These are phyloP conservation scores for Spergularia marina DNA, from an alignment of 148 eudicot species.

Conservation along the genomic window DNA sequence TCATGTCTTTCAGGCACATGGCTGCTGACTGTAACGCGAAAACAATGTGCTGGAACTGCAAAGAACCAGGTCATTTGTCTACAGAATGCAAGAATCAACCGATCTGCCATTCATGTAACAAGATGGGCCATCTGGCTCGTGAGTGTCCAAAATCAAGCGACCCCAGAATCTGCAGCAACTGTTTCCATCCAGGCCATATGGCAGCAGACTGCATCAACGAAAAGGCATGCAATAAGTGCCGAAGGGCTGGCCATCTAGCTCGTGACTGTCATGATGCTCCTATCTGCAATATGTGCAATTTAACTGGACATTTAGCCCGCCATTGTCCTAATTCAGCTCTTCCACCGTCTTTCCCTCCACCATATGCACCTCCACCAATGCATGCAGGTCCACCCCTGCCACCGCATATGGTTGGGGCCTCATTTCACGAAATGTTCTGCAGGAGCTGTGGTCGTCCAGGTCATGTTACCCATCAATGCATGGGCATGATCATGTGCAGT, in stretches of 20 bases:
- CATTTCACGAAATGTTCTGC: conserved; percentile 29
- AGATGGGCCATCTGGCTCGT: conserved; percentile 46
- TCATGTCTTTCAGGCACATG: conserved; percentile 36
- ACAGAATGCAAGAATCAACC: conserved; percentile 42
- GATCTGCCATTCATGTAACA: conserved; percentile 43
- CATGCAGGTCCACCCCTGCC: conserved; percentile 24
- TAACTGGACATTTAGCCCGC: conserved; percentile 37
- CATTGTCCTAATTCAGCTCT: conserved; percentile 31
- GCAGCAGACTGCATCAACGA: conserved; percentile 37
- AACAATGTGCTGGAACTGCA: conserved; percentile 52
- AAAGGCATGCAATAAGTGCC: conserved; percentile 48
- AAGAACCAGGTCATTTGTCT: conserved; percentile 44
- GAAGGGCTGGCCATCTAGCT: conserved; percentile 42
- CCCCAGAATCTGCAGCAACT: conserved; percentile 43
- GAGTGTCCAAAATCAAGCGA: conserved; percentile 43
- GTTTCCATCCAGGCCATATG: conserved; percentile 38
- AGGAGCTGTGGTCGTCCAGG: conserved; percentile 37
- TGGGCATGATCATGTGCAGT: neutral
- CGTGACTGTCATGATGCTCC: conserved; percentile 45
- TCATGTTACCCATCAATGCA: conserved; percentile 35
- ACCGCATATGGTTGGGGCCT: conserved; percentile 22
- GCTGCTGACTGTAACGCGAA: conserved; percentile 42
- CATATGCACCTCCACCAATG: conserved; percentile 23
- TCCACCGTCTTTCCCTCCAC: conserved; percentile 28
- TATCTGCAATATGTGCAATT: conserved; percentile 34